Evolutionary conservation across 495 filamentous ascomycete genomes (phyloP).

Genomic region (Penicillium fimorum): DNA sequence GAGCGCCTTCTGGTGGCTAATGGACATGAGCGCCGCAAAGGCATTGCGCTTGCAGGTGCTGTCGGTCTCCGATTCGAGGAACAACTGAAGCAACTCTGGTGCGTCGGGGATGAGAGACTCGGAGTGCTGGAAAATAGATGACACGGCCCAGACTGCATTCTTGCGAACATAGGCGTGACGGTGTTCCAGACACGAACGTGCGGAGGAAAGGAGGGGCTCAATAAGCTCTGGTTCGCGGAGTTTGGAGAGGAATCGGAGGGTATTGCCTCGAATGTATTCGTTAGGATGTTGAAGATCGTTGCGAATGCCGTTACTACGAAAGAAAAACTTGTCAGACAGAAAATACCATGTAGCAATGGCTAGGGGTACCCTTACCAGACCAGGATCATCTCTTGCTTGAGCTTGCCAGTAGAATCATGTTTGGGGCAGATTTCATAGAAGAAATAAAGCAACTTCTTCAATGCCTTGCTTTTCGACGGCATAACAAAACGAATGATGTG

Average conservation of each 20-base stretch:
- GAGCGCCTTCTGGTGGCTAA: conserved; percentile 89
- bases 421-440: conserved; percentile 99
- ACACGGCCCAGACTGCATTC: conserved; percentile 92
- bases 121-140: conserved; percentile 89
- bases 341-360: background rate
- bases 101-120: conserved; percentile 93
- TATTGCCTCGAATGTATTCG: conserved; percentile 97
- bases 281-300: conserved; percentile 97
- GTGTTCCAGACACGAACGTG: conserved; percentile 88
- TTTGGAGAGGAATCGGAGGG: conserved; percentile 94
- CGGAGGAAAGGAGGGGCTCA: conserved; percentile 90
- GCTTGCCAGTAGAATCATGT: conserved; percentile 81
- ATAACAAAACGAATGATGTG: conserved; percentile 99
- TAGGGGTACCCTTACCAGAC: conserved; percentile 71
- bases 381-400: conserved; percentile 99
- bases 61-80: conserved; percentile 90
- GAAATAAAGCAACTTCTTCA: conserved; percentile 98
- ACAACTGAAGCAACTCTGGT: conserved; percentile 84
- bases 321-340: conserved; percentile 22
- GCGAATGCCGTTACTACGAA: conserved; percentile 85
- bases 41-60: conserved; percentile 97
- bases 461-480: conserved; percentile 92
- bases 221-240: conserved; percentile 93
- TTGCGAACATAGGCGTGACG: conserved; percentile 97
- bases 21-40: conserved; percentile 84